Evolutionary conservation across 805 yeast species (phyloP).

Genomic region (Maudiozyma pseudohumilis): DNA sequence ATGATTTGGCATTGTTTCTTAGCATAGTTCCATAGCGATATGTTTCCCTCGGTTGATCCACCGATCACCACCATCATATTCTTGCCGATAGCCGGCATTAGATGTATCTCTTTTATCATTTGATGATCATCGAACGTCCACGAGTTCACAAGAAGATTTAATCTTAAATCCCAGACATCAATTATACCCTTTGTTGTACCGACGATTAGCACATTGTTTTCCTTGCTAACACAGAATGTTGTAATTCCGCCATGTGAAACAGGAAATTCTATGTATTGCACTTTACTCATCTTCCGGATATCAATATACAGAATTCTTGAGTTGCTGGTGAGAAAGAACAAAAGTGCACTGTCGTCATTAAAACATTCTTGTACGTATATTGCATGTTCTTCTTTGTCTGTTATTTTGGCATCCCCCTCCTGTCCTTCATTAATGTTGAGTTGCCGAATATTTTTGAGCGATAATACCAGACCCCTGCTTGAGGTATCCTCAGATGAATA

Average conservation of each 20-base stretch:
- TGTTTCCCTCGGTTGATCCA: conserved; percentile 49
- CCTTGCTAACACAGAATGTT: conserved; percentile 45
- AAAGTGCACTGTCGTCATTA: conserved; percentile 31
- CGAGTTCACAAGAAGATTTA: conserved; percentile 46
- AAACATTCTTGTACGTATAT: conserved; percentile 35
- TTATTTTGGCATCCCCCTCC: conserved; percentile 9
- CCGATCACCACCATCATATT: conserved; percentile 50
- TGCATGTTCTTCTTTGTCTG: conserved; percentile 29
- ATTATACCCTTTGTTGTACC: conserved; percentile 72
- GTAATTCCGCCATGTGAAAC: conserved; percentile 57
- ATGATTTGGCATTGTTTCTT: conserved; percentile 46
- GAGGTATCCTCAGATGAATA: too few species aligned
- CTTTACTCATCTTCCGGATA: conserved; percentile 43
- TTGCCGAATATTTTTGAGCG: conserved; percentile 9
- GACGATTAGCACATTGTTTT: conserved; percentile 51
- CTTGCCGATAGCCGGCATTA: conserved; percentile 14
- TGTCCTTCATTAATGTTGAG: conserved; percentile 13
- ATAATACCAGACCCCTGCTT: conserved; percentile 19
- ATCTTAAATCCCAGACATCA: conserved; percentile 75
- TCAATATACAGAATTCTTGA: conserved; percentile 47
- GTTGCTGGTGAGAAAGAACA: conserved; percentile 44
- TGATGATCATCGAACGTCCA: conserved; percentile 47
- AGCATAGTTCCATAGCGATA: conserved; percentile 70
- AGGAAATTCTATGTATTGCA: conserved; percentile 40
- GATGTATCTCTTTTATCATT: conserved; percentile 41